phyloP scores from a whole-genome alignment of 345 rosid genomes.

The Corymbia maculata region DNA sequence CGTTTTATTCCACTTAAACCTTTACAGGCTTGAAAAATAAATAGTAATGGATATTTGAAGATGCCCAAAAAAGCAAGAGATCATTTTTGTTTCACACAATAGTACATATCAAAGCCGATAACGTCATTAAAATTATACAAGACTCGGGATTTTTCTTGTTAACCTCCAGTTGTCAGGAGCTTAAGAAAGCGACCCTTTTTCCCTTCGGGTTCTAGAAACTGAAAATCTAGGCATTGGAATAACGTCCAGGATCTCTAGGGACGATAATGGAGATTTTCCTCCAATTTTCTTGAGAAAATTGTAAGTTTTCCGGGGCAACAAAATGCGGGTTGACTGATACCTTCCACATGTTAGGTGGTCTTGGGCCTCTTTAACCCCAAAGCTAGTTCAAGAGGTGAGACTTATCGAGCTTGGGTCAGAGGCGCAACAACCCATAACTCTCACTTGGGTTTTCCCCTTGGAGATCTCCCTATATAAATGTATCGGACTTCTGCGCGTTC shows the following conservation, averaged over 20 bases:
- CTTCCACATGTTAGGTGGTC: neutral
- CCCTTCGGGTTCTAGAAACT: neutral
- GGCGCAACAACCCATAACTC: too few relatives aligned
- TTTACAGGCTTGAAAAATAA: neutral
- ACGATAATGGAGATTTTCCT: neutral
- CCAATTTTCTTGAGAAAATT: neutral
- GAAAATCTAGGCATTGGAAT: neutral
- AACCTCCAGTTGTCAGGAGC: neutral
- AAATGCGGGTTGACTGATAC: neutral
- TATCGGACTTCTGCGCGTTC: too few relatives aligned
- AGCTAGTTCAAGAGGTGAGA: too few relatives aligned
- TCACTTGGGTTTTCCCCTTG: too few relatives aligned
- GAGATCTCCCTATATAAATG: too few relatives aligned
- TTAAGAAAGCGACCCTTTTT: neutral
- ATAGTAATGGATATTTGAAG: too few relatives aligned
- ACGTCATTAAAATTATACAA: neutral
- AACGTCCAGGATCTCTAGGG: neutral
- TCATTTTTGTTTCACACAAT: neutral
- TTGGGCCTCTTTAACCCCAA: too few relatives aligned
- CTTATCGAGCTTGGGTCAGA: too few relatives aligned
- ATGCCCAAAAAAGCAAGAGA: neutral
- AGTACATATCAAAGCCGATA: neutral
- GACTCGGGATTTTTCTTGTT: neutral
- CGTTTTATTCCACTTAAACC: neutral
- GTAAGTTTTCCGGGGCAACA: neutral